Conservation (phyloP, 1,284 basidiomycete species). For the Pyrrhoderma lamaoense region DNA sequence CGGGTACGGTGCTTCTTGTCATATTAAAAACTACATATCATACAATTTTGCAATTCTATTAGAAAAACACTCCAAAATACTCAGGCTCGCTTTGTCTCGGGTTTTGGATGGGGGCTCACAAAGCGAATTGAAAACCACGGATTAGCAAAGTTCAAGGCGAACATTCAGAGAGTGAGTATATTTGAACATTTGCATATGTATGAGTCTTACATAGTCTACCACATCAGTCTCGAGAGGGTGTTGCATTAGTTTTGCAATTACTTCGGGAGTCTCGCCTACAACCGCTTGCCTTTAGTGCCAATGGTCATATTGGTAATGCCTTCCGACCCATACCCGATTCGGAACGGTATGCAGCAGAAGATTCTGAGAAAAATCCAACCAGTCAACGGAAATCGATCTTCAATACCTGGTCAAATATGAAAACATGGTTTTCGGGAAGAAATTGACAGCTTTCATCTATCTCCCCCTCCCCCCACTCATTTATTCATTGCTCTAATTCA, state of each 20-base stretch:
- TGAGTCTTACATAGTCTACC: constrained; percentile 19
- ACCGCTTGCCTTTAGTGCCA: constrained; percentile 38
- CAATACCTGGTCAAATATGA: constrained; percentile 13
- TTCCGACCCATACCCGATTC: neutral
- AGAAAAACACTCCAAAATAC: constrained; percentile 69
- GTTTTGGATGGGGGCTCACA: constrained; percentile 77
- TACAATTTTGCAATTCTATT: constrained; percentile 14
- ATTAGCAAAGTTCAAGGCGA: constrained; percentile 66
- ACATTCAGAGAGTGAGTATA: constrained; percentile 61
- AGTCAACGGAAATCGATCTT: neutral
- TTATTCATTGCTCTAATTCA: neutral
- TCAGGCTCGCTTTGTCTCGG: constrained; percentile 68
- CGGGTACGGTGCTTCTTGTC: constrained; percentile 40
- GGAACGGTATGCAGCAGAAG: neutral
- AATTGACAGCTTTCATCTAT: constrained; percentile 3
- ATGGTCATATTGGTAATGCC: too few species aligned
- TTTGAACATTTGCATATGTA: constrained; percentile 4
- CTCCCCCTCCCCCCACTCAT: constrained; percentile 4
- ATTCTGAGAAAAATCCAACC: neutral
- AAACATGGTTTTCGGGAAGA: constrained; percentile 15
- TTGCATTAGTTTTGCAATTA: constrained; percentile 64
- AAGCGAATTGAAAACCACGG: constrained; percentile 75
- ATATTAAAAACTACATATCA: neutral
- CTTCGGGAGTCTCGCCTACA: constrained; percentile 67
- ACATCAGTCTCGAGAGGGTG: constrained; percentile 70